Base-by-base conservation (phyloP, 176 grass and related monocot species). In the Tillandsia leiboldiana region DNA sequence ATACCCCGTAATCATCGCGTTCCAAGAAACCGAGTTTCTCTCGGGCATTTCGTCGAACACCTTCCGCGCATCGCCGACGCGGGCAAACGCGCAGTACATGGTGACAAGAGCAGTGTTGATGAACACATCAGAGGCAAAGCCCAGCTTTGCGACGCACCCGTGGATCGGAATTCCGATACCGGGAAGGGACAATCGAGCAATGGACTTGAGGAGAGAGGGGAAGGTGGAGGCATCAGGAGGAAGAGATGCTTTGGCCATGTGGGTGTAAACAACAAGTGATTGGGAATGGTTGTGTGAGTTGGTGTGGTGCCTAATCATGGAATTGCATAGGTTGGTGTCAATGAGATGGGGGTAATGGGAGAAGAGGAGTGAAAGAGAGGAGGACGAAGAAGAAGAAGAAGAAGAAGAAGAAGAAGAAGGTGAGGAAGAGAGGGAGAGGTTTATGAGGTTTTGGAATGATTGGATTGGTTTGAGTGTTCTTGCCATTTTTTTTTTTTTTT, bases 151-250 rank as follows among this genome's bases (percentile, higher is more conserved):
- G 26, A 68, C n/a, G 65, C 74, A 69, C 12, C 28, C 65, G 26
- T 77, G 74, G 52, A 50, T 24, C 51, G 65, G 66, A 13, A 59
- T 12, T 47, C 65, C 74, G 20, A 69, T 11, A 10, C 10, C 3
- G 8, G 65, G 74, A 42, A 69, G 65, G 51, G n/a, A 10, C 18
- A 69, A 26, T 11, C 28, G 74, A 1, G 65, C 64, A 1, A 59
- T 11, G 29, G 74, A 77, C 15, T 77, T 77, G 74, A 77, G 8
- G 12, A 77, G 74, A 15, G 74, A 17, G 8, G 74, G 74, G 74
- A 77, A 77, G 17, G 74, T 77, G 52, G 47, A 48, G 27, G 50
- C n/a, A 53, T 77, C 74, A 12, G 74, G 74, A 8, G 51, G 20
- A 29, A 77, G 11, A 65, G 65, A 22, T 9, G 42, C 11, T 50